Conservation (phyloP, 2,329 filamentous ascomycete genomes). For the Zasmidium citrigriseum region DNA sequence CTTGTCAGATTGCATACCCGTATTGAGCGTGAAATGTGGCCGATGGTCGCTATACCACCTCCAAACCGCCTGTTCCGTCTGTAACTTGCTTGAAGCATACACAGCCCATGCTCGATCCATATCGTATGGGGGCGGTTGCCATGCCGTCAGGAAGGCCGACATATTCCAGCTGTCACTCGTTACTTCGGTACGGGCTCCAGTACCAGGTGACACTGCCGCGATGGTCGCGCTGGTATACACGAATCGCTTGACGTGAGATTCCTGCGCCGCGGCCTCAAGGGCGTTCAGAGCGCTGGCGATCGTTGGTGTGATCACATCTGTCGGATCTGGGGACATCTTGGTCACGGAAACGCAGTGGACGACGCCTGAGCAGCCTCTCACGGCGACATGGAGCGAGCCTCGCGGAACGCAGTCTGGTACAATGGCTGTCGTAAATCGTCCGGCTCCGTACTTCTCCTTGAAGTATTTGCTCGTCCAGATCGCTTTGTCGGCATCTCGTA, state of each 20-base stretch:
- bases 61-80: constrained; percentile 46
- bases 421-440: constrained; percentile 40
- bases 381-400: constrained; percentile 42
- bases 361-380: constrained; percentile 46
- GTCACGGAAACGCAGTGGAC: constrained; percentile 50
- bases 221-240: constrained; percentile 46
- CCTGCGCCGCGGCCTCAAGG: constrained; percentile 43
- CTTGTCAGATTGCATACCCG: constrained; percentile 10
- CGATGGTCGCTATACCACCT: constrained; percentile 45
- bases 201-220: constrained; percentile 20
- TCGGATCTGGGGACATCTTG: constrained; percentile 41
- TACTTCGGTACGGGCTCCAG: constrained; percentile 33
- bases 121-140: constrained; percentile 30
- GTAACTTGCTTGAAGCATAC: constrained; percentile 47
- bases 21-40: constrained; percentile 45
- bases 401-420: constrained; percentile 42
- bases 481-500: constrained; percentile 28
- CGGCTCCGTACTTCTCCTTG: constrained; percentile 28
- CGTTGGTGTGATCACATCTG: constrained; percentile 45
- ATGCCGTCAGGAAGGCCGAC: constrained; percentile 34
- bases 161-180: constrained; percentile 41
- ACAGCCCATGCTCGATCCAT: constrained; percentile 26
- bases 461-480: constrained; percentile 29
- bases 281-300: constrained; percentile 39
- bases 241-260: constrained; percentile 45